Evolutionary conservation across 768 basidiomycete genomes (phyloP), one percentile per base, ranked within the genome.

Genomic region (Xerocomus spinulosus): DNA sequence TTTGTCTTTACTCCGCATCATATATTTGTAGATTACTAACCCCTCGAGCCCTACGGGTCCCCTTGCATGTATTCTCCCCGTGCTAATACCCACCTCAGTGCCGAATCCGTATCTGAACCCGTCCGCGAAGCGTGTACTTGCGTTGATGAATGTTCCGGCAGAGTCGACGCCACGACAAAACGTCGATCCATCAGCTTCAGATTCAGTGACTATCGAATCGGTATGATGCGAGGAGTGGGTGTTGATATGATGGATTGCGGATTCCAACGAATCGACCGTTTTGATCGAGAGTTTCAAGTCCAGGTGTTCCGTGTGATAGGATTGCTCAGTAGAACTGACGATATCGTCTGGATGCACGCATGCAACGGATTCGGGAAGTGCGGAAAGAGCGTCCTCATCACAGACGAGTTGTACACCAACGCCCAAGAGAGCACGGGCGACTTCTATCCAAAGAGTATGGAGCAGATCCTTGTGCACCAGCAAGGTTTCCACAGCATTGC

Each of bases 41-140:
- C 92, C 92, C 55, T 97, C 91, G 44, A 97, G 73, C 0, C 95
- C 95, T 2, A 98, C 95, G 0, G 96, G 96, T 3, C 96, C 96
- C 34, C 95, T 77, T 14, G 96, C 94, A 61, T 99, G 96, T 47
- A 96, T 95, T 61, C 89, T 83, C 1, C 95, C 94, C 0, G 96
- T 99, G 64, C 87, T 89, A 60, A 99, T 96, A 9, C 96, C 96
- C 0, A 99, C 95, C 68, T 98, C 96, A 5, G 96, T 94, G 3
- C 96, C 96, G 55, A 96, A 93, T 0, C 96, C 96, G 63, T 92
- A 98, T 51, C 95, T 71, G 69, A 94, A 96, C 12, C 96, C 95
- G 66, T 99, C 96, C 0, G 94, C 86, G 64, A 99, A 98, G 30
- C 96, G 79, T 9, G 96, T 97, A 60, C 87, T 92, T 7, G 94